Evolutionary conservation across 202 grass and related monocot genomes (phyloP).

Genomic region (Cymbopogon flexuosus): DNA sequence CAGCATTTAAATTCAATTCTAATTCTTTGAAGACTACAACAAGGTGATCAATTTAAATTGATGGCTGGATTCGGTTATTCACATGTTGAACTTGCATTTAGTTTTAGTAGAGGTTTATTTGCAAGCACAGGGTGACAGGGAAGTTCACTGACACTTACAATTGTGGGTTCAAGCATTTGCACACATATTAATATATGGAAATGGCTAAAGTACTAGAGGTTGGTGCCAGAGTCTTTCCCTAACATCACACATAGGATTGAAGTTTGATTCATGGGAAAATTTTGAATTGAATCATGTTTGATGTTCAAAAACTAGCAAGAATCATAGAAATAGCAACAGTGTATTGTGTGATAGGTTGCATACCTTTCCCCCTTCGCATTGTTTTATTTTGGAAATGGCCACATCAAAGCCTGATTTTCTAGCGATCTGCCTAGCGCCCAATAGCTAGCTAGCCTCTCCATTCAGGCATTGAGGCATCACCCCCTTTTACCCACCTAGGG

Average conservation of each 20-base stretch:
- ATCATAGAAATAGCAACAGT: neutral
- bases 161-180: neutral
- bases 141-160: conserved; percentile 7
- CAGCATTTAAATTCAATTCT: neutral
- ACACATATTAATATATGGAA: neutral
- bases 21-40: neutral
- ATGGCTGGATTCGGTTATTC: neutral
- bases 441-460: neutral
- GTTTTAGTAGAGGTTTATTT: neutral
- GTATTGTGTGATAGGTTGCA: neutral
- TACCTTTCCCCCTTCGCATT: neutral
- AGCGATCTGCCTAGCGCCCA: neutral
- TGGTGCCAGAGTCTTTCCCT: neutral
- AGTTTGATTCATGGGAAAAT: neutral
- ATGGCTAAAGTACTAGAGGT: neutral
- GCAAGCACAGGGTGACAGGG: too few species aligned
- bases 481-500: neutral
- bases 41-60: neutral
- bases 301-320: neutral
- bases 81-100: conserved; percentile 3
- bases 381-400: neutral
- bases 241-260: neutral
- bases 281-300: neutral
- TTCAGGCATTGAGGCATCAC: neutral
- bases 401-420: neutral